Percentiles rank a stretch among this genome's conserved stretches.
phyloP scores from a whole-genome alignment of 495 filamentous ascomycete genomes.

The Neurospora sp. region DNA sequence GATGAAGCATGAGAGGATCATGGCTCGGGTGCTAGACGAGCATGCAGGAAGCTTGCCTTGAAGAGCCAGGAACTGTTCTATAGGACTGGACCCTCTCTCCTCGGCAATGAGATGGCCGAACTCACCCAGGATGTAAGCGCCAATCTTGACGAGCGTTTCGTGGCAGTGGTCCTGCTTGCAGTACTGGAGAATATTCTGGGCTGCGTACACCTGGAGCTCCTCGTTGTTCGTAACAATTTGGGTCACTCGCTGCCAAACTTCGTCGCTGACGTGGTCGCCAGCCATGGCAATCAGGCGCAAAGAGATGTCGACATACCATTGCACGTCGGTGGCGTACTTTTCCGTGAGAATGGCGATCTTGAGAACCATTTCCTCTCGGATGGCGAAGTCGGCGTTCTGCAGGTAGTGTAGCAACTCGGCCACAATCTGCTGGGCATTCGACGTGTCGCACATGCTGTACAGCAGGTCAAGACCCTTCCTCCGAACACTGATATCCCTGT shows the following conservation, averaged over 20 bases:
- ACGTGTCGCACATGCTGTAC: conserved; percentile 98
- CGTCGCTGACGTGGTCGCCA: conserved; percentile 96
- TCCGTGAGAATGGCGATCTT: conserved; percentile 98
- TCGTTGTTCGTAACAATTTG: conserved; percentile 99
- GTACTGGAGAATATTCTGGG: conserved; percentile 82
- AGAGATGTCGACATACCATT: conserved; percentile 99
- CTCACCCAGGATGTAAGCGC: conserved; percentile 89
- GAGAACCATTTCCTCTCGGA: conserved; percentile 97
- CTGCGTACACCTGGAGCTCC: conserved; percentile 92
- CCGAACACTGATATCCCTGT: conserved; percentile 93
- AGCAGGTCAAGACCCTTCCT: conserved; percentile 91
- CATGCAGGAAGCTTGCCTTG: conserved; percentile 83
- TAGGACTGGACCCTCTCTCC: conserved; percentile 82
- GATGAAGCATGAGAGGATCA: conserved; percentile 88
- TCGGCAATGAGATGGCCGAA: conserved; percentile 99
- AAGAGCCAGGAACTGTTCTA: conserved; percentile 93
- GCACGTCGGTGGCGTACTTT: conserved; percentile 95
- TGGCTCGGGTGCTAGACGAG: conserved; percentile 80
- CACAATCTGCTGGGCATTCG: conserved; percentile 86
- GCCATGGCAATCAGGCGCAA: conserved; percentile 91
- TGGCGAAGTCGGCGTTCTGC: conserved; percentile 92
- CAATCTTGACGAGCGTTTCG: conserved; percentile 95
- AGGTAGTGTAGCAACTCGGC: conserved; percentile 89
- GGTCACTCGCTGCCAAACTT: conserved; percentile 98
- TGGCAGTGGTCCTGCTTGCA: conserved; percentile 87